A percentile compares a stretch with the other conserved stretches of the same genome.
Evolutionary conservation across 805 yeast species (phyloP).

Genomic region (Isabelozyma pseudorhagii): DNA sequence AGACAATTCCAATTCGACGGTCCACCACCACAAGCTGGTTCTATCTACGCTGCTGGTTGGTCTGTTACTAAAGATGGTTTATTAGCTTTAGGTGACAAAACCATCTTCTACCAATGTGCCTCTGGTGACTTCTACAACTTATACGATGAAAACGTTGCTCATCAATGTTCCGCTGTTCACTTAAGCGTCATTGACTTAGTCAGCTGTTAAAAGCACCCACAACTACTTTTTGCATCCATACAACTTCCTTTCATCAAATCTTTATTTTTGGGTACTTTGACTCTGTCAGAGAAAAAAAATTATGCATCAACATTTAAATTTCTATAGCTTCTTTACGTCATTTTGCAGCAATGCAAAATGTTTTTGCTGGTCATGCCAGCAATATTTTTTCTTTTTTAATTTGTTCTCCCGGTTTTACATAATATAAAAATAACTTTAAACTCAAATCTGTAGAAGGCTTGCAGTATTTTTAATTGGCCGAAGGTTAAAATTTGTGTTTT

Average conservation of each 20-base stretch:
- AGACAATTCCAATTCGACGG: constrained; percentile 80
- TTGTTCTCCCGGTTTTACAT: neutral
- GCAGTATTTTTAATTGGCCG: no score
- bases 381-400: no score
- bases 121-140: constrained; percentile 73
- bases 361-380: neutral
- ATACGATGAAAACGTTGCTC: constrained; percentile 59
- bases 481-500: no score
- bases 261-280: neutral
- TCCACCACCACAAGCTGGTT: constrained; percentile 80
- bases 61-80: constrained; percentile 47
- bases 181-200: constrained; percentile 58
- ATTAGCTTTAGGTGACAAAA: constrained; percentile 57
- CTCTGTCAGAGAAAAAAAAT: neutral
- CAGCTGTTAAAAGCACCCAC: constrained; percentile 39
- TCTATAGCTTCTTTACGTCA: neutral
- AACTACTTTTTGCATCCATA: neutral
- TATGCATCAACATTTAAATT: neutral
- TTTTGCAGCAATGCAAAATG: neutral
- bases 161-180: constrained; percentile 62
- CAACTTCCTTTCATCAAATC: neutral
- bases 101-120: constrained; percentile 65
- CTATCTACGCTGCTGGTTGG: constrained; percentile 66
- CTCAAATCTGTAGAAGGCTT: no score
- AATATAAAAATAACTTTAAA: no score